A percentile compares a stretch with the other conserved stretches of the same genome.
These are phyloP conservation scores for Hanseniaspora thailandica DNA, from an alignment of 805 yeast species.

Conservation along the genomic window DNA sequence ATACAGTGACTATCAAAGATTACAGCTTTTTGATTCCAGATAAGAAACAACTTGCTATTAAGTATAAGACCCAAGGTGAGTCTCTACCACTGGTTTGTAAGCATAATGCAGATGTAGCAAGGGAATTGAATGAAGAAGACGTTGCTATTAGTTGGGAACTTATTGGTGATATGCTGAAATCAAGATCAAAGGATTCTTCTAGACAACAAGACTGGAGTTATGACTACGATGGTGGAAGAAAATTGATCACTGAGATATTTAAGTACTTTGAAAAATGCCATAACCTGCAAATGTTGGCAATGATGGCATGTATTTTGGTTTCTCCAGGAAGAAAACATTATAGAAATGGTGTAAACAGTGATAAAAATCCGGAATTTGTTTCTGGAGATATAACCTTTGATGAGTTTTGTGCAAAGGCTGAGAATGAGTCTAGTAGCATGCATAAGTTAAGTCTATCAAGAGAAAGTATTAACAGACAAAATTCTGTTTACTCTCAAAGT, in stretches of 20 bases:
- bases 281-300: slow-evolving; percentile 81
- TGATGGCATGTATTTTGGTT: slow-evolving; percentile 62
- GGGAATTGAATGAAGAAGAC: slow-evolving; percentile 45
- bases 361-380: background rate
- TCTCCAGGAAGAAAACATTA: slow-evolving; percentile 10
- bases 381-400: background rate
- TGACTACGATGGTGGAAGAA: slow-evolving; percentile 62
- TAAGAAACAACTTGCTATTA: slow-evolving; percentile 55
- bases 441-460: background rate
- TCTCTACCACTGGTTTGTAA: slow-evolving; percentile 52
- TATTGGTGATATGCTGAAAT: slow-evolving; percentile 32
- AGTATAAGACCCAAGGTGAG: slow-evolving; percentile 52
- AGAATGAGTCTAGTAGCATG: background rate
- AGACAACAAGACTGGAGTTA: slow-evolving; percentile 59
- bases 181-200: slow-evolving; percentile 22
- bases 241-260: slow-evolving; percentile 55
- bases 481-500: background rate
- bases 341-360: background rate
- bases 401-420: background rate
- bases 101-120: slow-evolving; percentile 63
- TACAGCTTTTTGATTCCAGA: slow-evolving; percentile 64
- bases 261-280: slow-evolving; percentile 49
- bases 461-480: slow-evolving; percentile 3
- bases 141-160: slow-evolving; percentile 68
- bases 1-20: slow-evolving; percentile 53